These are phyloP conservation scores for Zymoseptoria brevis DNA, from an alignment of 2,329 filamentous ascomycete genomes.

Conservation along the genomic window DNA sequence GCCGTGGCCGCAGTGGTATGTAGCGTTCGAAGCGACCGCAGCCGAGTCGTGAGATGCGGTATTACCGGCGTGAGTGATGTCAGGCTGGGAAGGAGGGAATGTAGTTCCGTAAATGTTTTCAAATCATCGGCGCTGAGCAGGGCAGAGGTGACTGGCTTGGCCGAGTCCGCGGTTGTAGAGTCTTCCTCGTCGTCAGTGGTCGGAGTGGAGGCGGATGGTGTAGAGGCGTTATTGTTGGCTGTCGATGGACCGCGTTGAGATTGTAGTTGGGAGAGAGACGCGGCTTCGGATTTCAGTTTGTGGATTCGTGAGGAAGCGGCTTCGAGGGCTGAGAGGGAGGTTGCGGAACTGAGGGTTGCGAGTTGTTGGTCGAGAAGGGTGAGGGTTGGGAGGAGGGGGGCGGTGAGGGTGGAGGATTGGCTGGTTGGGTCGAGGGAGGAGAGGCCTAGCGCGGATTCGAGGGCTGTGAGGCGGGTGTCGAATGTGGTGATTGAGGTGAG, in stretches of 20 bases:
- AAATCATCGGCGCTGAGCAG: slow-evolving; percentile 55
- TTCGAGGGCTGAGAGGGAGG: slow-evolving; percentile 65
- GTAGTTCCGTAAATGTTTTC: slow-evolving; percentile 84
- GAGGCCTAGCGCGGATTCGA: slow-evolving; percentile 77
- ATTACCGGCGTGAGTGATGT: slow-evolving; percentile 78
- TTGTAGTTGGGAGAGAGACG: slow-evolving; percentile 55
- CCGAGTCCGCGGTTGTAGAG: slow-evolving; percentile 25
- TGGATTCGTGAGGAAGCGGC: slow-evolving; percentile 30
- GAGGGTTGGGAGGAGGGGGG: slow-evolving; percentile 74
- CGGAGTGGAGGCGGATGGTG: slow-evolving; percentile 1
- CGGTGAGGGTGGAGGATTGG: slow-evolving; percentile 43
- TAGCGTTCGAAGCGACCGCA: slow-evolving; percentile 74
- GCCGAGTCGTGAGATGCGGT: slow-evolving; percentile 73
- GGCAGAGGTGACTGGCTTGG: slow-evolving; percentile 20
- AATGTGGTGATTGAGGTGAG: slow-evolving; percentile 80
- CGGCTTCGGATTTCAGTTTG: slow-evolving; percentile 52
- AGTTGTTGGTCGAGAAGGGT: slow-evolving; percentile 76
- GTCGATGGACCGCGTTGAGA: slow-evolving; percentile 21
- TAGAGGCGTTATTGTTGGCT: neutral
- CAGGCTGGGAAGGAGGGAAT: slow-evolving; percentile 80
- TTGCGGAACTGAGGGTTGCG: slow-evolving; percentile 58
- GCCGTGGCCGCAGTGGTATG: slow-evolving; percentile 82
- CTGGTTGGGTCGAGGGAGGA: slow-evolving; percentile 56
- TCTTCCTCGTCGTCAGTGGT: slow-evolving; percentile 4
- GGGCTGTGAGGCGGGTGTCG: slow-evolving; percentile 65